Conservation (phyloP, 1,284 basidiomycete genomes). For the Moesziomyces parantarcticus region DNA sequence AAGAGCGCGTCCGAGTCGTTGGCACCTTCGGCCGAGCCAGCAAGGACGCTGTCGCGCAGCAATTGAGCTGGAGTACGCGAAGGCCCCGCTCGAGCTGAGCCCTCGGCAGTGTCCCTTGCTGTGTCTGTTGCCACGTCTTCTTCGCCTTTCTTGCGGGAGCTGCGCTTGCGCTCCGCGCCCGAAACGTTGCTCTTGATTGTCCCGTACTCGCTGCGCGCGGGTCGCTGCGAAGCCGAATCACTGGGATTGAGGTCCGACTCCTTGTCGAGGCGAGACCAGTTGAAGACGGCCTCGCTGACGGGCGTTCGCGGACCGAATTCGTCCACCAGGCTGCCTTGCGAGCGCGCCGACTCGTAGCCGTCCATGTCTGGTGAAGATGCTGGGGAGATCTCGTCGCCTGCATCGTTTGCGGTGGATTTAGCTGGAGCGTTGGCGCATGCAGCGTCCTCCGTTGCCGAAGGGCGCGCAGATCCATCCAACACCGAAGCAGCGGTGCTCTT, state of each 20-base stretch:
- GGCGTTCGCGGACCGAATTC: constrained; percentile 56
- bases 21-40: constrained; percentile 5
- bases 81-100: too few relatives aligned
- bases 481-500: constrained; percentile 18
- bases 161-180: constrained; percentile 21
- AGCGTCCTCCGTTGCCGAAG: constrained; percentile 4
- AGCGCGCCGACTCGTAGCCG: constrained; percentile 45
- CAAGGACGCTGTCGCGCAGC: constrained; percentile 40
- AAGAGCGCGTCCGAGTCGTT: constrained; percentile 17
- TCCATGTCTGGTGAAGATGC: constrained; percentile 42
- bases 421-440: neutral
- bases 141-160: constrained; percentile 16
- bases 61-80: constrained; percentile 44
- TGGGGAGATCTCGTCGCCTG: constrained; percentile 10
- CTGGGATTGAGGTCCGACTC: constrained; percentile 49
- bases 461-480: constrained; percentile 4
- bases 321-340: constrained; percentile 43
- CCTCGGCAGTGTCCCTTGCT: neutral
- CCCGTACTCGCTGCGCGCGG: constrained; percentile 49
- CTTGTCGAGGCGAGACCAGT: constrained; percentile 41
- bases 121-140: neutral
- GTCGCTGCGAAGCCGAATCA: constrained; percentile 58
- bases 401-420: neutral
- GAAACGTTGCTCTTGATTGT: constrained; percentile 42
- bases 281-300: constrained; percentile 49